Evolutionary conservation across 106 monocot genomes (phyloP), one percentile per base, ranked within the genome.

Genomic region (Dendrobium catenatum): DNA sequence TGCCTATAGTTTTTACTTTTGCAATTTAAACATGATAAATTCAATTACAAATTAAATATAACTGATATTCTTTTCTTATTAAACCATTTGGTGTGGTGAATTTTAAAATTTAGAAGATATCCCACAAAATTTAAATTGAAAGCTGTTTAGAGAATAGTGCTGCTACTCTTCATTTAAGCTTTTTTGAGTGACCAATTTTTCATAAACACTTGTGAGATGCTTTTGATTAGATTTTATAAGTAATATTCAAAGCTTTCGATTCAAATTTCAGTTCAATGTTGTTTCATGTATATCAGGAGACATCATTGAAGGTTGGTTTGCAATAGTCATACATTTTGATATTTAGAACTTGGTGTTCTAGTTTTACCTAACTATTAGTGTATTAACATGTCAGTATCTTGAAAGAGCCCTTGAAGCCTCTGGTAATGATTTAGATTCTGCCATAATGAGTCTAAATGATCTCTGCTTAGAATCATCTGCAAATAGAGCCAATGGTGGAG

Each of bases 361-460:
- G 42, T 75, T 42, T 33, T 18, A 8, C 4, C 33, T 72, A 72
- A 72, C 40, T 40, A 5, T 33, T 18, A 13, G 74, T 43, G 17
- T 44, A 41, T 19, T 75, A 43, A 31, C 19, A 42, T 75, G 6
- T 44, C 43, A 75, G 74, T 75, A 75, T 75, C 74, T 75, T 44
- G 74, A 75, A 75, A 75, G 44, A 75, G 74, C 44, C 19, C 74
- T 75, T 75, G 74, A 75, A 75, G 74, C 74, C 17, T 75, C 43
- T 8, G 74, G 43, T 41, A 75, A 75, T 15, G n/a, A 75, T n/a
- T 75, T 75, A 75, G 43, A 75, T 75, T 75, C 18, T 44, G 43
- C 74, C 74, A 75, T 75, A 75, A 75, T 16, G 19, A 75, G 74
- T 44, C 43, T 75, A 20, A 75, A 20, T 42, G 74, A 75, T 44